These are phyloP conservation scores for Vaccinium darrowii DNA, from an alignment of 148 eudicot species.

Conservation along the genomic window DNA sequence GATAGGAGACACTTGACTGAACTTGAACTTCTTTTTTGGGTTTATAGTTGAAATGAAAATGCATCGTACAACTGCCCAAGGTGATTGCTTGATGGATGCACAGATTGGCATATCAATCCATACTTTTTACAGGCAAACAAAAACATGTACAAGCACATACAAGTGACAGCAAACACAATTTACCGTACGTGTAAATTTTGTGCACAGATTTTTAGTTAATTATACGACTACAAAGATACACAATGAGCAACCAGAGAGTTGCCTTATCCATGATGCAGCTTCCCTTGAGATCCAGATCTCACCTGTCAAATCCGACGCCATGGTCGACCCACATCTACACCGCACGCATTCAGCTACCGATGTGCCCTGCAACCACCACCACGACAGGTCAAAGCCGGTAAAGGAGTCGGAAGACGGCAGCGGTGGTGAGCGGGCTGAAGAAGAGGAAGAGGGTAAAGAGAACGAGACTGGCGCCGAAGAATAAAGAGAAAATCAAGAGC, in stretches of 20 bases:
- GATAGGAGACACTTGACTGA: not conserved
- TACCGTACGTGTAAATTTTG: not conserved
- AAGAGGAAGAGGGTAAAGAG: conserved; percentile 21
- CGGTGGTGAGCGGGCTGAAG: conserved; percentile 10
- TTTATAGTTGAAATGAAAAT: not conserved
- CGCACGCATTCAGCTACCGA: not conserved
- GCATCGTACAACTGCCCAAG: not conserved
- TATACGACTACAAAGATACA: not conserved
- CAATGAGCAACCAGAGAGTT: conserved; percentile 27
- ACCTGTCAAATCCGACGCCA: conserved; percentile 26
- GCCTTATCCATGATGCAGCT: conserved; percentile 9
- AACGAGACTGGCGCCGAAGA: conserved; percentile 21
- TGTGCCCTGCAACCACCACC: conserved; percentile 2
- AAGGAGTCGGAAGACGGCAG: not conserved
- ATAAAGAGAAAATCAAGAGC: conserved; percentile 45
- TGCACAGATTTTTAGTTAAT: not conserved
- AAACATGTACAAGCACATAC: not conserved
- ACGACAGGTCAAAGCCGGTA: not conserved
- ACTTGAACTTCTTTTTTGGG: not conserved
- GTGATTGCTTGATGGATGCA: not conserved
- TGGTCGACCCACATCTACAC: not conserved
- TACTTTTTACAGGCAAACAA: not conserved
- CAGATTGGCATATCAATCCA: not conserved
- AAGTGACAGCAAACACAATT: not conserved
- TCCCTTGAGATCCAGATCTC: conserved; percentile 19